These are phyloP conservation scores for Lyophyllum semitale DNA, from an alignment of 768 basidiomycete genomes.

Conservation along the genomic window DNA sequence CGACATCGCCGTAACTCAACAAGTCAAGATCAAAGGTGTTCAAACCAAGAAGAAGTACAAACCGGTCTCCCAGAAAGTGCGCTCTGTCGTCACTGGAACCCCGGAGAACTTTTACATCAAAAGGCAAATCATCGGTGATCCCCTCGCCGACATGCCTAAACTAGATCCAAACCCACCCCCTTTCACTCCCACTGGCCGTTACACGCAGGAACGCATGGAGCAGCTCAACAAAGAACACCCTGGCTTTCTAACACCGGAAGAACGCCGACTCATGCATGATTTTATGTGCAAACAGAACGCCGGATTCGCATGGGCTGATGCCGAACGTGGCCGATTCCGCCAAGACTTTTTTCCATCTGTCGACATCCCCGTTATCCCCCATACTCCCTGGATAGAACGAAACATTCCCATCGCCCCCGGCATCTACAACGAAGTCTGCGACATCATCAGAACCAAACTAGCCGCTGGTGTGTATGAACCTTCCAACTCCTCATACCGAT, in stretches of 20 bases:
- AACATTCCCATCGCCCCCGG: constrained; percentile 32
- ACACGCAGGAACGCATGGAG: constrained; percentile 21
- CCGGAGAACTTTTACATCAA: constrained; percentile 21
- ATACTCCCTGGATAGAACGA: constrained; percentile 31
- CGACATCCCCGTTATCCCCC: constrained; percentile 32
- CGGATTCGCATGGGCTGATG: constrained; percentile 40
- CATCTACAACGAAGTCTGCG: constrained; percentile 20
- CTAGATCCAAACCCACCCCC: constrained; percentile 11
- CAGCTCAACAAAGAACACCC: constrained; percentile 13
- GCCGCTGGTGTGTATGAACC: constrained; percentile 34
- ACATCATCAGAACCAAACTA: constrained; percentile 23
- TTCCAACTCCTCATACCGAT: constrained; percentile 33
- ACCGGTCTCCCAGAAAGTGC: constrained; percentile 18
- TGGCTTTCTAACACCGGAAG: constrained; percentile 33
- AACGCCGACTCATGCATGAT: constrained; percentile 31
- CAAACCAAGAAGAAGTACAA: constrained; percentile 18
- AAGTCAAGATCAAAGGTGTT: neutral
- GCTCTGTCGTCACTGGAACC: constrained; percentile 10
- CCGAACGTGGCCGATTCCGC: constrained; percentile 32
- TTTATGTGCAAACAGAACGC: constrained; percentile 30
- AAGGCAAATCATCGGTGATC: constrained; percentile 19
- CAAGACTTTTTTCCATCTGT: constrained; percentile 34
- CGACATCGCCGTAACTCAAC: neutral
- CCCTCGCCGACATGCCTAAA: constrained; percentile 14
- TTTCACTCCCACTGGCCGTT: constrained; percentile 17